Evolutionary conservation across 177 flowering plant genomes (phyloP), one percentile per base, ranked within the genome.

Genomic region (Telopea speciosissima): DNA sequence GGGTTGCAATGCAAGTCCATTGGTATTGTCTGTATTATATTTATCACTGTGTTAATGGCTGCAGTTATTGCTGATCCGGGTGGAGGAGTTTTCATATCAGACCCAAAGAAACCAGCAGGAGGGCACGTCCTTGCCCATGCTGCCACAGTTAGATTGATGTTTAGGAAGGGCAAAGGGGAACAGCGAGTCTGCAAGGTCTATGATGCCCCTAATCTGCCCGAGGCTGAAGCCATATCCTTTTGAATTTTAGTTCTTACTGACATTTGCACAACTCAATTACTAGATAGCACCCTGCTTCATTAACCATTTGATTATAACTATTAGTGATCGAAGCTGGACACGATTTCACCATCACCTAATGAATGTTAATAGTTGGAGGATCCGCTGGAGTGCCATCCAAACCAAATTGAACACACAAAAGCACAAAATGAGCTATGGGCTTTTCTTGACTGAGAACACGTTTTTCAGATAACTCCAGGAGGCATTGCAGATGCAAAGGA

Each of bases 51-150:
- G 54, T 49, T 49, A 16, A 68, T 64, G 70, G 68, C 58, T 84
- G 86, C 98, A 93, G 97, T 95, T 12, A 91, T 95, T 61, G 94
- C 99, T 1, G 97, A 95, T 74, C 98, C 98, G 0, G 99, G 96
- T 10, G 97, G 97, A 0, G 97, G 98, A 24, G 82, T 93, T 64
- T 90, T 95, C 83, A 85, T 95, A 74, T 85, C 98, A 49, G 99
- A 93, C 71, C 97, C 99, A 44, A 95, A 95, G 90, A 95, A 95
- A 73, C 99, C 99, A 68, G 98, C 97, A 24, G 97, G 99, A 61
- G 99, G 98, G 22, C 99, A 95, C 73, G 99, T 95, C 16, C 86
- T 92, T 62, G 99, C 99, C 68, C 99, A 95, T 76, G 97, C 99
- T 8, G 88, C 94, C 68, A 95, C 99, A 28, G 77, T 92, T 60